Base-by-base conservation (phyloP, 1,284 basidiomycete species). In the Termitomyces sp. region DNA sequence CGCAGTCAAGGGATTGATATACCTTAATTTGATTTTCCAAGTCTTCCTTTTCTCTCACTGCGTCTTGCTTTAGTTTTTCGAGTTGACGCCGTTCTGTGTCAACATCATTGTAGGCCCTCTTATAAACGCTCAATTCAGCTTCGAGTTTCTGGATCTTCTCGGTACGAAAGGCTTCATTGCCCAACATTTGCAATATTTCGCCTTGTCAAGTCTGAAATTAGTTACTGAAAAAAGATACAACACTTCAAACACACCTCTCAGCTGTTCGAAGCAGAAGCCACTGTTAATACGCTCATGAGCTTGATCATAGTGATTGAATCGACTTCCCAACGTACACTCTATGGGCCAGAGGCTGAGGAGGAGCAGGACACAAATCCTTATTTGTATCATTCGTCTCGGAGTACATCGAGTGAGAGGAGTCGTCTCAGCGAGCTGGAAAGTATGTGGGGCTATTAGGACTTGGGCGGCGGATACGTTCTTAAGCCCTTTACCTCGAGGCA, bases 1-100 rank as follows among this genome's bases (percentile, higher is more conserved):
- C 19, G 2, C 10, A 30, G 26, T 17, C n/a, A 48, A 5, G 13
- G 31, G 28, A 58, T 17, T 34, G 5, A 36, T 17, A 28, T 56
- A 72, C 75, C 67, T 73, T 74, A 33, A 76, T 62, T 58, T 72
- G 73, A 60, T 70, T 69, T 55, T 74, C 70, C 17, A 76, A 47
- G 50, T 68, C 64, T 55, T 70, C 68, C 48, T 64, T 72, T 54
- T 72, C 68, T 57, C 68, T 74, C 21, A 72, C 68, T 19, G 64
- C 61, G 47, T 72, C 69, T 50, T 61, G 62, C 51, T 68, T 69
- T 50, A 65, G 57, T 49, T 58, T 65, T 61, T 73, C 63, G 24
- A 67, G 65, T 50, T 64, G 62, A 44, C 64, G 61, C 30, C 67
- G 67, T 51, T 77, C 71, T 8, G 64, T 54, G 34, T 73, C 70